These are phyloP conservation scores for Halophytophthora batemanensis DNA, from an alignment of 352 stramenopile species.

Conservation along the genomic window DNA sequence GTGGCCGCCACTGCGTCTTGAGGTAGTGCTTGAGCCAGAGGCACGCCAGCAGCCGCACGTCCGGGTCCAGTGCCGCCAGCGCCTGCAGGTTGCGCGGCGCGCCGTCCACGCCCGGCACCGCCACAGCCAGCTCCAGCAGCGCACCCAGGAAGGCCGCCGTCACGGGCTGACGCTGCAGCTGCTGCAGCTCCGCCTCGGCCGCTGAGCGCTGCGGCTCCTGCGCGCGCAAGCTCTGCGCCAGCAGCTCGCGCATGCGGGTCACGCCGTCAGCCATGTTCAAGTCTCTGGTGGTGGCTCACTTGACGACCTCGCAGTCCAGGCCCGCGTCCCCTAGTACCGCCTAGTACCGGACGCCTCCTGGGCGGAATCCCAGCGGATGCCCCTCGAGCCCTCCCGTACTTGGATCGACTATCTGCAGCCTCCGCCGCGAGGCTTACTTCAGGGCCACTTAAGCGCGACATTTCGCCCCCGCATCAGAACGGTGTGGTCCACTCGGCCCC, in stretches of 20 bases:
- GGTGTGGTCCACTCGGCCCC: no score
- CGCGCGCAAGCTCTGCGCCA: constrained; percentile 42
- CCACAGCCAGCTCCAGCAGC: constrained; percentile 48
- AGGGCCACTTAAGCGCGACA: no score
- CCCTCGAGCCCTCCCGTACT: no score
- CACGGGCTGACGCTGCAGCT: constrained; percentile 37
- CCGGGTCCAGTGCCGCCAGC: constrained; percentile 28
- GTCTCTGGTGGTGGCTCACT: neutral
- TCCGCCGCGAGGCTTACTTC: no score
- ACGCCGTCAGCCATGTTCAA: constrained; percentile 22
- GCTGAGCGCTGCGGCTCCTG: constrained; percentile 33
- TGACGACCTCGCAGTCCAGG: neutral
- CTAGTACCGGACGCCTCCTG: no score
- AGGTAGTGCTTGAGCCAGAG: constrained; percentile 81
- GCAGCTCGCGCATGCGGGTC: constrained; percentile 43
- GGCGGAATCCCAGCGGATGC: no score
- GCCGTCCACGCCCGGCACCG: constrained; percentile 28
- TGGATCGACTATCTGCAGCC: constrained; percentile 10
- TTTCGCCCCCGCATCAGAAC: no score
- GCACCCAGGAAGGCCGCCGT: constrained; percentile 33
- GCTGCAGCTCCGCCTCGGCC: constrained; percentile 57
- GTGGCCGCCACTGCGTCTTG: constrained; percentile 43
- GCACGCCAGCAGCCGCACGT: constrained; percentile 61
- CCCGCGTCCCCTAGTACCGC: no score
- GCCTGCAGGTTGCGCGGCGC: constrained; percentile 22